These are phyloP conservation scores for Oryza officinalis DNA, from an alignment of 176 grass and related monocot species.

Conservation along the genomic window DNA sequence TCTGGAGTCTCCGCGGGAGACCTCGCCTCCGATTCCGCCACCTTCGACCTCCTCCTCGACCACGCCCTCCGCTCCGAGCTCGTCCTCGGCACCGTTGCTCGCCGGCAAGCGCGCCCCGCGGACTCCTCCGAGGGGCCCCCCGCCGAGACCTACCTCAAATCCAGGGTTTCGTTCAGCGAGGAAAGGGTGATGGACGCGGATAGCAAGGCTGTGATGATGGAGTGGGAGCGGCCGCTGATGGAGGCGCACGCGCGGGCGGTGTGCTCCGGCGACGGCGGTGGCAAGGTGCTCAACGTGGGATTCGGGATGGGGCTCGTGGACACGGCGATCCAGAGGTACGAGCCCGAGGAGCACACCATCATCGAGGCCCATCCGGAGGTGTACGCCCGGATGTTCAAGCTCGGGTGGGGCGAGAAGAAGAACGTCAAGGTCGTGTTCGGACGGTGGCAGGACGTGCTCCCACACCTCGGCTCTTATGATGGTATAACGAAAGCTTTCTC, in stretches of 20 bases:
- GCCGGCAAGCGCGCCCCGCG: conserved; percentile 24
- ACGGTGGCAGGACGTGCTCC: conserved; percentile 84
- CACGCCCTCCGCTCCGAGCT: conserved; percentile 86
- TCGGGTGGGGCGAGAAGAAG: conserved; percentile 81
- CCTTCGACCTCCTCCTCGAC: conserved; percentile 78
- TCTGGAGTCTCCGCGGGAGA: conserved; percentile 65
- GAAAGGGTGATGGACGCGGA: conserved; percentile 82
- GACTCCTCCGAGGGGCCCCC: conserved; percentile 6
- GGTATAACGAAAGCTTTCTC: conserved; percentile 45
- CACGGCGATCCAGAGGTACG: conserved; percentile 82
- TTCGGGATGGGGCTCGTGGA: conserved; percentile 98
- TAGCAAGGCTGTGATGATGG: conserved; percentile 97
- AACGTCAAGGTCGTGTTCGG: conserved; percentile 87
- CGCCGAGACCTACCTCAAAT: conserved; percentile 59
- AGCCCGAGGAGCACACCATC: conserved; percentile 81
- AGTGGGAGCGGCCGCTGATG: conserved; percentile 94
- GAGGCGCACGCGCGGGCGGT: conserved; percentile 90
- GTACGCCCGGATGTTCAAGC: conserved; percentile 77
- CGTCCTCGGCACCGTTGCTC: conserved; percentile 72
- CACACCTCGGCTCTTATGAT: conserved; percentile 78
- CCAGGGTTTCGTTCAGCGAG: conserved; percentile 82
- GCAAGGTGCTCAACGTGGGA: conserved; percentile 78
- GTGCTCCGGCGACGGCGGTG: conserved; percentile 55
- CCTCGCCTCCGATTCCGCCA: conserved; percentile 59
- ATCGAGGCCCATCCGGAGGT: conserved; percentile 88